phyloP scores from a whole-genome alignment of 148 eudicot genomes.

The Rhododendron molle region DNA sequence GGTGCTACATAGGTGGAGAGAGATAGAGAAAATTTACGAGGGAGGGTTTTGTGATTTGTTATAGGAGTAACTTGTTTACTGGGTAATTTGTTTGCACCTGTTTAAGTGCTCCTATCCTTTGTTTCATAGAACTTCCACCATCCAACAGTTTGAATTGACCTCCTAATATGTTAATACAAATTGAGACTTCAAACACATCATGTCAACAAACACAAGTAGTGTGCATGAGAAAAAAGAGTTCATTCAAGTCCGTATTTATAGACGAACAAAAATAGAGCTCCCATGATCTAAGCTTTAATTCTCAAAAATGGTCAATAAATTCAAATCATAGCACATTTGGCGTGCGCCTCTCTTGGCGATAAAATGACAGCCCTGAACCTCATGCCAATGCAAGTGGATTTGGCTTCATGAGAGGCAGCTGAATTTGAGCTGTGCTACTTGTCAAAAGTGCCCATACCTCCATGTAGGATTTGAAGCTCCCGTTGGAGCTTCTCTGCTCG shows the following conservation, averaged over 20 bases:
- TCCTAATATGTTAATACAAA: background rate
- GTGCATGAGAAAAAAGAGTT: background rate
- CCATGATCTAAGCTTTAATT: background rate
- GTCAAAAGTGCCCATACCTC: background rate
- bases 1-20: too few species aligned
- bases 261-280: background rate
- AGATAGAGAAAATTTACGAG: too few species aligned
- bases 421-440: background rate
- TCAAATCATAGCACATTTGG: background rate
- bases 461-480: background rate
- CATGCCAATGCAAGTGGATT: background rate
- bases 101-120: background rate
- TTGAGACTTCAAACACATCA: background rate
- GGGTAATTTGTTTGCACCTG: background rate
- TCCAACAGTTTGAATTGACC: background rate
- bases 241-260: background rate
- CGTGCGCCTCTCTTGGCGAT: background rate
- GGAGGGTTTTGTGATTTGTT: background rate
- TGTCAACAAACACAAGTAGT: background rate
- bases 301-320: background rate
- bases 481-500: background rate
- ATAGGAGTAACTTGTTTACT: too few species aligned
- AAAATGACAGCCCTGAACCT: background rate
- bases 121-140: background rate
- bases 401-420: background rate